Evolutionary conservation across 2,329 filamentous ascomycete genomes (phyloP).

Genomic region (Triangularia verruculosa): DNA sequence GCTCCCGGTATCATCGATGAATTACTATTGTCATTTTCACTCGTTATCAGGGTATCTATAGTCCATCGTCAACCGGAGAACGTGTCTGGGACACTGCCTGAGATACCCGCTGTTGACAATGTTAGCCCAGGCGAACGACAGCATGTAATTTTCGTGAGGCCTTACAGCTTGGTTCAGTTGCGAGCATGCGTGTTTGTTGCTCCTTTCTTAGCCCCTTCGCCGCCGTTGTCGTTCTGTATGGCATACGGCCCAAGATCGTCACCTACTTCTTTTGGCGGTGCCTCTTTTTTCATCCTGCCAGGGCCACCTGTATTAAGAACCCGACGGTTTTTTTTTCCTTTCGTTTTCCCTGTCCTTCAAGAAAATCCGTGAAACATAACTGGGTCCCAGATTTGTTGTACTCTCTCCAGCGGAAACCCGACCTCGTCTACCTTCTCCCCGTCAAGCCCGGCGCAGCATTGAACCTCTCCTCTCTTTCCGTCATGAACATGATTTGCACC

Average conservation of each 20-base stretch:
- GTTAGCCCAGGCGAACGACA: background rate
- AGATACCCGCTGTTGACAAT: background rate
- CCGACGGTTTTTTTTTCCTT: background rate
- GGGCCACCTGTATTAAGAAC: too few species aligned
- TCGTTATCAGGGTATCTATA: background rate
- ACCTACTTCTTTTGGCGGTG: background rate
- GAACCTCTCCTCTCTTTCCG: conserved; percentile 90
- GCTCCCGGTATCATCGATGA: background rate
- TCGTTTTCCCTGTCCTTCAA: background rate
- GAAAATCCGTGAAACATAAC: background rate
- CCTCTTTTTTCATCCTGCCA: background rate
- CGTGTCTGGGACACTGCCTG: background rate
- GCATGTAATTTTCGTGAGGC: background rate
- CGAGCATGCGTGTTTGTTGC: background rate
- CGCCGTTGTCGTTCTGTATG: background rate
- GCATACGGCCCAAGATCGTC: background rate
- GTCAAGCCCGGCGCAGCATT: conserved; percentile 62
- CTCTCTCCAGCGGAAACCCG: background rate
- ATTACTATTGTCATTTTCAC: too few species aligned
- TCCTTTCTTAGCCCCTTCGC: background rate
- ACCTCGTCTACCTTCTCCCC: conserved; percentile 39
- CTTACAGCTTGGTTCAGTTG: background rate
- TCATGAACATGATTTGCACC: conserved; percentile 98
- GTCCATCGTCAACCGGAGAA: background rate
- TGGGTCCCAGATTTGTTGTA: background rate